Evolutionary conservation across 2,329 filamentous ascomycete genomes (phyloP).

Genomic region (Cytospora leucostoma): DNA sequence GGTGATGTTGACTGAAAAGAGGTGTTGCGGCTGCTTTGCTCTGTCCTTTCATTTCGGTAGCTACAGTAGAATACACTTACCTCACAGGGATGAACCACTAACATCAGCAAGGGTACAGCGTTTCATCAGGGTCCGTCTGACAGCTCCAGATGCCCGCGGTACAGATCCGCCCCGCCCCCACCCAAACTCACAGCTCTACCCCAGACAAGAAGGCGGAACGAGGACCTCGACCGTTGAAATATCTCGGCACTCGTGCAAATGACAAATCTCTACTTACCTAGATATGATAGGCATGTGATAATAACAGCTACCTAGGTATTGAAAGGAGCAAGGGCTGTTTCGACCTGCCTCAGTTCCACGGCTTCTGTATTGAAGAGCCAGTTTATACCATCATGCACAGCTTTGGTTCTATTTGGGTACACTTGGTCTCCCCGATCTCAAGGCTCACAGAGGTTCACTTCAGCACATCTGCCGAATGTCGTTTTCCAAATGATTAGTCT

Average conservation of each 20-base stretch:
- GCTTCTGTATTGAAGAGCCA: no score
- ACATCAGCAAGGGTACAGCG: slow-evolving; percentile 22
- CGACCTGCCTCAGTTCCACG: no score
- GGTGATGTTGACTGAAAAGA: slow-evolving; percentile 22
- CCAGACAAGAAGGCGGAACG: slow-evolving; percentile 7
- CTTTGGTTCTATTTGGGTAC: no score
- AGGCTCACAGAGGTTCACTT: no score
- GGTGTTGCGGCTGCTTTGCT: slow-evolving; percentile 18
- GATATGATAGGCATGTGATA: neutral
- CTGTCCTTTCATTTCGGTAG: slow-evolving; percentile 19
- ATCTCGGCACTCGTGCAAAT: neutral
- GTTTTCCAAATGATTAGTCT: no score
- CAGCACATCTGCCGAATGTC: no score
- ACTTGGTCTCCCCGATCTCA: no score
- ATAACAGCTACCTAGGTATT: neutral
- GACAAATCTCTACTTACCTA: neutral
- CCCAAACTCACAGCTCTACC: slow-evolving; percentile 15
- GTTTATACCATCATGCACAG: no score
- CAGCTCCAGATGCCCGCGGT: slow-evolving; percentile 14
- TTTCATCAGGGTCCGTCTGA: slow-evolving; percentile 24
- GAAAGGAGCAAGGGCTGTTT: no score
- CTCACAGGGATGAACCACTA: neutral
- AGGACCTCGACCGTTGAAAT: neutral
- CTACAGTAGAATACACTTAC: neutral
- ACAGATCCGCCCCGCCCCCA: slow-evolving; percentile 19